These are phyloP conservation scores for Aquilaria yunnanensis DNA, from an alignment of 345 rosid genomes.

Conservation along the genomic window DNA sequence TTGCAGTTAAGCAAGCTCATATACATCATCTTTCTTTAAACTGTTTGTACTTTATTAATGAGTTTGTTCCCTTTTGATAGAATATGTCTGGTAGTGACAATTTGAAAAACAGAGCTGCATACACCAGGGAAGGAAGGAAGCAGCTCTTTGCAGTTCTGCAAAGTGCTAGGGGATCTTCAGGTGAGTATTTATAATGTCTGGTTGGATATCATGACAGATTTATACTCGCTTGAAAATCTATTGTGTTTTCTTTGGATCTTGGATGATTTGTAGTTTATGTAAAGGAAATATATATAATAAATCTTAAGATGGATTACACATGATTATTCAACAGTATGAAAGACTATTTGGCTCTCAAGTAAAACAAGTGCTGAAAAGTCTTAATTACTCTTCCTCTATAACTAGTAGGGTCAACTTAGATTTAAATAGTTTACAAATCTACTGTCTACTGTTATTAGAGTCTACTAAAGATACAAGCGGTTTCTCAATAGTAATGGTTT, in stretches of 20 bases:
- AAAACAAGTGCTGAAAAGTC: too few species aligned
- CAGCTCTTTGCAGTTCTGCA: slow-evolving; percentile 97
- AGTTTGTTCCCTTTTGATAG: slow-evolving; percentile 35
- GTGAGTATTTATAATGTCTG: slow-evolving; percentile 29
- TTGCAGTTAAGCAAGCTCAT: slow-evolving; percentile 63
- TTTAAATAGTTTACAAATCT: too few species aligned
- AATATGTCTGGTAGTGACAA: slow-evolving; percentile 52
- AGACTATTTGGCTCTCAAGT: too few species aligned
- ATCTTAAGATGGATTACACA: too few species aligned
- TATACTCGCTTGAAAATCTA: slow-evolving; percentile 8
- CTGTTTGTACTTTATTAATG: slow-evolving; percentile 14
- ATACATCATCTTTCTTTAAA: slow-evolving; percentile 10
- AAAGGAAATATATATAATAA: too few species aligned
- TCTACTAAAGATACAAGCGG: too few species aligned
- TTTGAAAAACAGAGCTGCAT: slow-evolving; percentile 69
- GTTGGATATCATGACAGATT: slow-evolving; percentile 6
- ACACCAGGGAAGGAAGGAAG: slow-evolving; percentile 93
- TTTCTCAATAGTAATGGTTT: too few species aligned
- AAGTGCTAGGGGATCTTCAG: slow-evolving; percentile 98
- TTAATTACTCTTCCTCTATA: too few species aligned
- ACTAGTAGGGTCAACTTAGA: too few species aligned
- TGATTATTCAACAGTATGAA: too few species aligned
- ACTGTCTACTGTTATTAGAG: too few species aligned
- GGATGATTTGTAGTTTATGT: too few species aligned
- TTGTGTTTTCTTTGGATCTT: not conserved